Conservation (phyloP, 164 flowering plant species). For the Chimonanthus praecox region DNA sequence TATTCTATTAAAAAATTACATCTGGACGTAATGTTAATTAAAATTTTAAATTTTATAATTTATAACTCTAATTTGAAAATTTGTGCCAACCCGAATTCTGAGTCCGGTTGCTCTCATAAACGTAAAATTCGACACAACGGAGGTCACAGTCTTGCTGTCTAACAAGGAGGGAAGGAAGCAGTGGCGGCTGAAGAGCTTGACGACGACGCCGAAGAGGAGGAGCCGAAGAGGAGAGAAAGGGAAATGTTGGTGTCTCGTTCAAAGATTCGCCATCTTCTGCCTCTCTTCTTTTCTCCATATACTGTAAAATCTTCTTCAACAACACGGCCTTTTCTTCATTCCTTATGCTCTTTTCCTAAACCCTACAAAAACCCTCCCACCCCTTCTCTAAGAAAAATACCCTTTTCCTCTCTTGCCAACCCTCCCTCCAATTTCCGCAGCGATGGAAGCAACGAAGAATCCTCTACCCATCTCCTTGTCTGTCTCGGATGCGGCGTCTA, state of each 20-base stretch:
- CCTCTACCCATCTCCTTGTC: conserved; percentile 30
- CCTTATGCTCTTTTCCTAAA: neutral
- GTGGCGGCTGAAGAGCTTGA: neutral
- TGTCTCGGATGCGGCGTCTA: conserved; percentile 93
- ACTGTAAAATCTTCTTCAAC: neutral
- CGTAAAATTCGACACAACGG: neutral
- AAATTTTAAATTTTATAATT: too few species aligned
- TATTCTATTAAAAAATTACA: too few species aligned
- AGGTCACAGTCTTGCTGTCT: neutral
- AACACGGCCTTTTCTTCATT: neutral
- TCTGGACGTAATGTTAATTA: too few species aligned
- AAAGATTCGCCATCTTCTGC: neutral
- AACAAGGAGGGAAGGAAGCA: neutral
- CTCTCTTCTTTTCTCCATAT: neutral
- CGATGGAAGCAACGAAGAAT: conserved; percentile 67
- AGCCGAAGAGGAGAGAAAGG: neutral
- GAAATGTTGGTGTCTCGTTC: neutral
- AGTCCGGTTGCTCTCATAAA: too few species aligned
- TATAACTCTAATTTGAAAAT: too few species aligned
- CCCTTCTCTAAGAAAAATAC: neutral
- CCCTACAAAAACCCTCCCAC: neutral
- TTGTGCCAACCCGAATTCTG: too few species aligned
- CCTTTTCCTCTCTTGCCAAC: neutral
- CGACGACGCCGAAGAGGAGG: neutral
- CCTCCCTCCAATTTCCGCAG: conserved; percentile 26